Percentiles rank a stretch among this genome's conserved stretches.
Conservation (phyloP, 208 protist species). For the Trypanosoma congolense region DNA sequence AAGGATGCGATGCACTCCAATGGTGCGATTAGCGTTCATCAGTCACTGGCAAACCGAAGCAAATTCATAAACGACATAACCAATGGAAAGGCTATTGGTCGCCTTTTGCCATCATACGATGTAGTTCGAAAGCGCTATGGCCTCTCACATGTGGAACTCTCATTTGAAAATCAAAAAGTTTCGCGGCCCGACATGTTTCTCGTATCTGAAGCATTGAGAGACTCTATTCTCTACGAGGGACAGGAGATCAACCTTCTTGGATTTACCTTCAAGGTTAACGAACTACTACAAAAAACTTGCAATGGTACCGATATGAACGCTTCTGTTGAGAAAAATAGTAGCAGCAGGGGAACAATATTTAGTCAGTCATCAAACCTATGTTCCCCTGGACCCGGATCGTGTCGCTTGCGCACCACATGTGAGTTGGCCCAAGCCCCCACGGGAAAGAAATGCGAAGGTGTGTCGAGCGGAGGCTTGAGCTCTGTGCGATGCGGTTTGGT, state of each 20-base stretch:
- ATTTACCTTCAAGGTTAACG: conserved; percentile 62
- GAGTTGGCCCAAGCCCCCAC: too few relatives aligned
- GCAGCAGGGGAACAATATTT: too few relatives aligned
- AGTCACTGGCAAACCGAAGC: conserved; percentile 54
- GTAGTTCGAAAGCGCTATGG: conserved; percentile 69
- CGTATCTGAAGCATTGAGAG: conserved; percentile 57
- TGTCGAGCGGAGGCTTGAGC: not conserved
- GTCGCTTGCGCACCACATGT: too few relatives aligned
- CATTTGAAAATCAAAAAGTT: conserved; percentile 70
- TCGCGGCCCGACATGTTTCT: conserved; percentile 80
- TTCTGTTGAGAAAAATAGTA: conserved; percentile 5
- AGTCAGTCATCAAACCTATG: too few relatives aligned
- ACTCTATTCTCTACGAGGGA: conserved; percentile 70
- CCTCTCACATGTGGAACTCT: conserved; percentile 74
- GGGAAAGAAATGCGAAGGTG: not conserved
- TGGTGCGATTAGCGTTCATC: conserved; percentile 79
- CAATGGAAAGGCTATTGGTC: conserved; percentile 57
- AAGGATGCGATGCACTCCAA: conserved; percentile 55
- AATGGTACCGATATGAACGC: not conserved
- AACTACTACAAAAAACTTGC: conserved; percentile 36
- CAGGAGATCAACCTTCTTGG: conserved; percentile 65
- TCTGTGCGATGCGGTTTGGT: conserved; percentile 68
- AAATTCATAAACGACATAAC: conserved; percentile 71
- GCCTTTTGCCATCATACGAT: conserved; percentile 45
- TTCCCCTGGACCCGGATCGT: too few relatives aligned